Evolutionary conservation across 179 eudicot species (phyloP), one percentile per base, ranked within the genome.

Genomic region (Patellifolia procumbens): DNA sequence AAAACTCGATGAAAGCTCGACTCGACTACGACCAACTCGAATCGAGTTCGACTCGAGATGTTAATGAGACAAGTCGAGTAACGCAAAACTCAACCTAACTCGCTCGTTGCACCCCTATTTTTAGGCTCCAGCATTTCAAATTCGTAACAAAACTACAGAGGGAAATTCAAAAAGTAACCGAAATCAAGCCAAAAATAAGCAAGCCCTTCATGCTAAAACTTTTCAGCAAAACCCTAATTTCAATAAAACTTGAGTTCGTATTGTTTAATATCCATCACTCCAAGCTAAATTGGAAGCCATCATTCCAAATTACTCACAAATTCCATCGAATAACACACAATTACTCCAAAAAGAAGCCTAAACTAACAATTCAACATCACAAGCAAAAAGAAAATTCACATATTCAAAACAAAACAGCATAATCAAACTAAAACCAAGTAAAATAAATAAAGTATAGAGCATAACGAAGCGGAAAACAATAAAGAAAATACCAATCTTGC

Each of bases 401-500:
- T 7, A 8, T 13, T 45, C 22, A 26, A 7, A 70, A 55, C 5
- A 9, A 39, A 59, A 24, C 4, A 13, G 56, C n/a, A 70, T 32
- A 35, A 19, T 34, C 3, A 63, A 64, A 26, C n/a, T 8, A 8
- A 26, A 5, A n/a, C n/a, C n/a, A n/a, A n/a, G n/a, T n/a, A n/a
- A n/a, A n/a, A n/a, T n/a, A n/a, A n/a, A 20, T 5, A 13, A 28
- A 56, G 55, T 39, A 39, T 39, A 5, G 8, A 39, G 8, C 9
- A 39, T 9, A 58, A 17, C 15, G 55, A 20, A 39, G 2, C 4
- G 43, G 31, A 16, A 16, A 20, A 15, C 20, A 6, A 16, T 5
- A 12, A 45, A 45, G 43, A 31, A 19, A 55, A 39, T 81, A 78
- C 84, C 84, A 39, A 74, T 62, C 39, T 78, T 78, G 34, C 84